phyloP scores from a whole-genome alignment of 23 red algal genomes.

The Cyanidium caldarium region DNA sequence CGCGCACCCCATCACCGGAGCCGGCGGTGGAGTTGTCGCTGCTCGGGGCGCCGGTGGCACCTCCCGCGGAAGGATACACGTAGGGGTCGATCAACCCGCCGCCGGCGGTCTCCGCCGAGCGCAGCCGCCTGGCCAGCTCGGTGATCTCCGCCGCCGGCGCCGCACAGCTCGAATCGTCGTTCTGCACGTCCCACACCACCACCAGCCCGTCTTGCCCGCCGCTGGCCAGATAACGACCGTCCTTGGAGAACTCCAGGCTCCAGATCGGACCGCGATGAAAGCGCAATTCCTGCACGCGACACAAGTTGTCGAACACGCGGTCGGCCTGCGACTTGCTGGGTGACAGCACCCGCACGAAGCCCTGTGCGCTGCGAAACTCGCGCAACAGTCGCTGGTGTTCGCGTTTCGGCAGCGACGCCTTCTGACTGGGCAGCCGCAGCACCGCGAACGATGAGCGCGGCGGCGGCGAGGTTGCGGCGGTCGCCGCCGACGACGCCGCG shows the following conservation, averaged over 20 bases:
- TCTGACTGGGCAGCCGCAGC: background rate
- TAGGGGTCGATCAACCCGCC: background rate
- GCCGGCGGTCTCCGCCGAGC: background rate
- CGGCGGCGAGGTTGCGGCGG: no score
- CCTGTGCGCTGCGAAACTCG: background rate
- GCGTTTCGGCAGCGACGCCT: background rate
- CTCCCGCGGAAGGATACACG: background rate
- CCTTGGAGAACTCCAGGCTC: constrained; percentile 34
- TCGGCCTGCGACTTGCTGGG: constrained; percentile 14
- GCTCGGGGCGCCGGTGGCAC: background rate
- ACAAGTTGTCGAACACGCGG: constrained; percentile 27
- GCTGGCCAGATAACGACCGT: constrained; percentile 45
- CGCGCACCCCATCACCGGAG: background rate
- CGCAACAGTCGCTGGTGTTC: background rate
- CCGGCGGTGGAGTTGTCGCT: background rate
- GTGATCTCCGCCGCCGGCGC: background rate
- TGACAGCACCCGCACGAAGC: constrained; percentile 35
- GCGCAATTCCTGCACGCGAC: constrained; percentile 43
- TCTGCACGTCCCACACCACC: constrained; percentile 41
- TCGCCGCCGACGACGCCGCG: no score
- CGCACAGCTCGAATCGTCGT: background rate
- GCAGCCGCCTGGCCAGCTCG: background rate
- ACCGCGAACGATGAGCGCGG: no score
- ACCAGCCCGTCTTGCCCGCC: constrained; percentile 49
- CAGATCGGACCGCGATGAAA: constrained; percentile 61